These are phyloP conservation scores for Calonectria pauciramosa DNA, from an alignment of 2,329 filamentous ascomycete species.

Conservation along the genomic window DNA sequence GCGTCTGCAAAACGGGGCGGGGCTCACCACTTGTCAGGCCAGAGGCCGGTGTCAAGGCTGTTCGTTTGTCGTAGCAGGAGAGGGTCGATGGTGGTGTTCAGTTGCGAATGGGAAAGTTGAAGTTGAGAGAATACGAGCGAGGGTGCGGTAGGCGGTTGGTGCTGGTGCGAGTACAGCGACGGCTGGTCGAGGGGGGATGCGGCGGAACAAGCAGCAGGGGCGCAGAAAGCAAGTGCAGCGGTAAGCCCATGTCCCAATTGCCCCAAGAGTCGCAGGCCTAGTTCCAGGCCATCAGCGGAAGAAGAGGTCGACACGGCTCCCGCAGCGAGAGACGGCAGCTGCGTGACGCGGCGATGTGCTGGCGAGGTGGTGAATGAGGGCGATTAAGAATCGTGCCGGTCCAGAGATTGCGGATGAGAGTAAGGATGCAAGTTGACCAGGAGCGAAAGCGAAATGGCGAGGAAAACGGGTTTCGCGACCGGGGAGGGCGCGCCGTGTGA, in stretches of 20 bases:
- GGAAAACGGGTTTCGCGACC: conserved; percentile 41
- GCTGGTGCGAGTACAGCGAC: neutral
- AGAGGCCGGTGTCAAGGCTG: conserved; percentile 28
- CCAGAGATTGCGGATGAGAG: conserved; percentile 13
- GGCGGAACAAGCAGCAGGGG: conserved; percentile 45
- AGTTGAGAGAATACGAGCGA: conserved; percentile 9
- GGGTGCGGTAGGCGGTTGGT: neutral
- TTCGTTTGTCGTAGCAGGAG: conserved; percentile 16
- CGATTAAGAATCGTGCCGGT: neutral
- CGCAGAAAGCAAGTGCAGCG: conserved; percentile 50
- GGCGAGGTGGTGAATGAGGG: conserved; percentile 8
- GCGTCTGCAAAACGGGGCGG: conserved; percentile 18
- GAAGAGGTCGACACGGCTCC: conserved; percentile 38
- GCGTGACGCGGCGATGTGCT: conserved; percentile 14
- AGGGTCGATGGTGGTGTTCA: neutral
- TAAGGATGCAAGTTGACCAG: conserved; percentile 28
- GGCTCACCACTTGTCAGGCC: conserved; percentile 39
- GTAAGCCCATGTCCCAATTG: conserved; percentile 57
- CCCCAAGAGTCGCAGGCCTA: conserved; percentile 48
- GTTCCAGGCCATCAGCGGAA: conserved; percentile 51
- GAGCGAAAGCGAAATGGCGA: conserved; percentile 39
- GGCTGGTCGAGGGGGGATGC: conserved; percentile 39
- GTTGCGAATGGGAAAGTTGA: conserved; percentile 2
- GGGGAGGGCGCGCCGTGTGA: conserved; percentile 29
- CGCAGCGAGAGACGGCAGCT: conserved; percentile 17